Evolutionary conservation across 495 filamentous ascomycete genomes (phyloP).

Genomic region (Penicillium goetzii): DNA sequence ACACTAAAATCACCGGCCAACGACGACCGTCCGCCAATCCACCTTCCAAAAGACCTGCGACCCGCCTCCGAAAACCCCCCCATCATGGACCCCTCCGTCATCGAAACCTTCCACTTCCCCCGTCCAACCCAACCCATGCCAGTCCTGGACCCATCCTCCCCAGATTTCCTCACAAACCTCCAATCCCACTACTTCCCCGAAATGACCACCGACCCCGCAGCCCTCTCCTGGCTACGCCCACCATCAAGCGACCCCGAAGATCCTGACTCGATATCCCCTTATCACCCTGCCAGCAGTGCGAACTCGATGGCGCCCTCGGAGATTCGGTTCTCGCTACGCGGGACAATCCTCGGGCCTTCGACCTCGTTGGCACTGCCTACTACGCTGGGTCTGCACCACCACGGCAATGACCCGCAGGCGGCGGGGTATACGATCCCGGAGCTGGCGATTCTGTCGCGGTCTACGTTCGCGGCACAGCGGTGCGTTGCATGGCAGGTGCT

Average conservation of each 20-base stretch:
- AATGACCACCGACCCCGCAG: constrained; percentile 79
- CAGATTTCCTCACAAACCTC: constrained; percentile 79
- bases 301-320: constrained; percentile 69
- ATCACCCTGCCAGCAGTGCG: constrained; percentile 72
- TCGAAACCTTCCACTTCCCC: constrained; percentile 58
- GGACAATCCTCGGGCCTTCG: constrained; percentile 73
- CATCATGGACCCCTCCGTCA: constrained; percentile 56
- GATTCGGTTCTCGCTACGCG: constrained; percentile 87
- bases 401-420: constrained; percentile 88
- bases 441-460: constrained; percentile 79
- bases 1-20: constrained; percentile 33
- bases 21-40: constrained; percentile 43
- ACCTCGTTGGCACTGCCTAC: constrained; percentile 71
- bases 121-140: constrained; percentile 50
- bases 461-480: constrained; percentile 79
- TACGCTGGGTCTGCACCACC: constrained; percentile 85
- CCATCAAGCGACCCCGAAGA: constrained; percentile 62
- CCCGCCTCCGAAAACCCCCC: constrained; percentile 47
- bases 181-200: constrained; percentile 92
- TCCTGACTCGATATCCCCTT: constrained; percentile 58
- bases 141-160: constrained; percentile 79
- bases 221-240: constrained; percentile 87
- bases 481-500: constrained; percentile 92
- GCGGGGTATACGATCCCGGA: constrained; percentile 94
- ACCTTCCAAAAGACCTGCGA: constrained; percentile 43